Conservation (phyloP, 164 flowering plant genomes). For the Chimonanthus salicifolius region DNA sequence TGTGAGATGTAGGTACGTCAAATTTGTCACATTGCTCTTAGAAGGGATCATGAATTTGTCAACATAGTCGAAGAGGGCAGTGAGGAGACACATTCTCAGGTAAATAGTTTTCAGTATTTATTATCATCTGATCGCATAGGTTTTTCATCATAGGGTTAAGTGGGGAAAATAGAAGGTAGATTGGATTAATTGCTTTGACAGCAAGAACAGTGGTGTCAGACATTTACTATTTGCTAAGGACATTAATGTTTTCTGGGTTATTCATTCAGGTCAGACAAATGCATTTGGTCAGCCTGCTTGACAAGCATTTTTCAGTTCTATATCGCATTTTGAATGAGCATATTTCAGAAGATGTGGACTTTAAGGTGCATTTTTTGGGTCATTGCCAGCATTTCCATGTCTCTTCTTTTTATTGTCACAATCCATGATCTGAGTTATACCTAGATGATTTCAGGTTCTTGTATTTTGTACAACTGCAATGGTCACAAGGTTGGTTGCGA, state of each 20-base stretch:
- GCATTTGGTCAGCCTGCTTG: slow-evolving; percentile 74
- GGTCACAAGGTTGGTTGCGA: slow-evolving; percentile 84
- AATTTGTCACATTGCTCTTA: slow-evolving; percentile 84
- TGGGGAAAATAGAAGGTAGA: too few relatives aligned
- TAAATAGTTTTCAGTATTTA: slow-evolving; percentile 7
- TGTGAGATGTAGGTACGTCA: slow-evolving; percentile 69
- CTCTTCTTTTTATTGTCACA: neutral
- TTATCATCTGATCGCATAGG: too few relatives aligned
- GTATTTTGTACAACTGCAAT: slow-evolving; percentile 97
- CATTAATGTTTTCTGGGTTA: neutral
- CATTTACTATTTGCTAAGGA: neutral
- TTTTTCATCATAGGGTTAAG: too few relatives aligned
- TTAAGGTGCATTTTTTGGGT: slow-evolving; percentile 51
- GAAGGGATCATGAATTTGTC: slow-evolving; percentile 82
- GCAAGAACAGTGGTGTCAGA: neutral
- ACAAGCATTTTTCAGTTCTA: slow-evolving; percentile 62
- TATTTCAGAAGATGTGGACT: slow-evolving; percentile 76
- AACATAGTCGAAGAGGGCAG: slow-evolving; percentile 86
- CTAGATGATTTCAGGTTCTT: slow-evolving; percentile 54
- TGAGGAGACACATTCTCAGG: slow-evolving; percentile 93
- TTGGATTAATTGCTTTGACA: too few relatives aligned
- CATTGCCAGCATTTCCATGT: neutral
- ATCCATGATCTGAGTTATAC: neutral
- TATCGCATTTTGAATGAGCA: slow-evolving; percentile 77
- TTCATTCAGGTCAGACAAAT: slow-evolving; percentile 74